A percentile compares a stretch with the other conserved stretches of the same genome.
phyloP scores from a whole-genome alignment of 331 rosid genomes.

The Quercus phellos region DNA sequence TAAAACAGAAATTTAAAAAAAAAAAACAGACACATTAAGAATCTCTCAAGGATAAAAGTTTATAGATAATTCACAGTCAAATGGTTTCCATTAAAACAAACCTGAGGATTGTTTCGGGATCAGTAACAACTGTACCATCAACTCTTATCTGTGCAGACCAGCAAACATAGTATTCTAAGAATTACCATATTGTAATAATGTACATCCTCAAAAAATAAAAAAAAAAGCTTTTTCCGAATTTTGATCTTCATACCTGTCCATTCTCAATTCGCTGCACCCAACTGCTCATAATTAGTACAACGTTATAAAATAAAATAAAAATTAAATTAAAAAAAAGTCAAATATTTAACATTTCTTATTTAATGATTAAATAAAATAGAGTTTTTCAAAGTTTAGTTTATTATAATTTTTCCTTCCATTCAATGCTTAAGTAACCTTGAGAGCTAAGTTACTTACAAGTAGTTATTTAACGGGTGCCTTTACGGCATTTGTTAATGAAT shows the following conservation, averaged over 20 bases:
- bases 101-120: slow-evolving; percentile 65
- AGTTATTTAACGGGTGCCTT: too few species aligned
- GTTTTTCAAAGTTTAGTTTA: background rate
- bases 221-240: slow-evolving; percentile 10
- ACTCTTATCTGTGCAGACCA: slow-evolving; percentile 51
- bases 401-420: background rate
- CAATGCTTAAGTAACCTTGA: background rate
- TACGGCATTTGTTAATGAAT: too few species aligned
- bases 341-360: background rate
- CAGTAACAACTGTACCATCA: slow-evolving; percentile 52
- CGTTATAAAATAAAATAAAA: background rate
- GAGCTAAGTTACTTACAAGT: too few species aligned
- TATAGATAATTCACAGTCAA: background rate
- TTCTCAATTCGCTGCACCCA: slow-evolving; percentile 85
- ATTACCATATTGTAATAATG: background rate
- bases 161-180: slow-evolving; percentile 21
- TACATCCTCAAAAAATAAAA: slow-evolving; percentile 1
- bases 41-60: slow-evolving; percentile 1
- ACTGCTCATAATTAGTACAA: slow-evolving; percentile 44
- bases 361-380: background rate
- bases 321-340: background rate
- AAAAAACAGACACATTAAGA: background rate
- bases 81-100: slow-evolving; percentile 17
- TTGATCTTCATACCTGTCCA: slow-evolving; percentile 59
- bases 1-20: background rate